These are phyloP conservation scores for Ceratobasidium sp. DNA, from an alignment of 1,284 basidiomycete species.

Conservation along the genomic window DNA sequence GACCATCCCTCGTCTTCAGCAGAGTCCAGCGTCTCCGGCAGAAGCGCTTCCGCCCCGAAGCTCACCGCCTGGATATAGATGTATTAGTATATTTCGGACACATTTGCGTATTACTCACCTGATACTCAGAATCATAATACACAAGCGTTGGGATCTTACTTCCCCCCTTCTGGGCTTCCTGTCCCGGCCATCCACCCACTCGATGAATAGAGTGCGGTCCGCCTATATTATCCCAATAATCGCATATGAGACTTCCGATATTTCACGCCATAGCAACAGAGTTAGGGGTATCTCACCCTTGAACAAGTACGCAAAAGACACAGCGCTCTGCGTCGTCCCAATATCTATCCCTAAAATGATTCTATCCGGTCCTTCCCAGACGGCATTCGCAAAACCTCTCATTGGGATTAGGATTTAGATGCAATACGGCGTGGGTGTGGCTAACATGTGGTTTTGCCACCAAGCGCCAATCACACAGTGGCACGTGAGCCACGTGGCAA, in stretches of 20 bases:
- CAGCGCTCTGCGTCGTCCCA: slow-evolving; percentile 19
- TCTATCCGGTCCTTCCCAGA: background rate
- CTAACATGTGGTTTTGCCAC: too few relatives aligned
- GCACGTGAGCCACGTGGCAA: too few relatives aligned
- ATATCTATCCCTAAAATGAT: slow-evolving; percentile 19
- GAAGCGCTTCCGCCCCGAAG: slow-evolving; percentile 18
- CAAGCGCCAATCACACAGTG: background rate
- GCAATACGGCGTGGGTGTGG: too few relatives aligned
- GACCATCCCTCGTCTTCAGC: background rate
- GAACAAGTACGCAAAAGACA: slow-evolving; percentile 2
- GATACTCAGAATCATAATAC: background rate
- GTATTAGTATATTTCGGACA: background rate
- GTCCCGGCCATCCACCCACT: slow-evolving; percentile 20
- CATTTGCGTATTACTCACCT: background rate
- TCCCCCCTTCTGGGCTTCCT: background rate
- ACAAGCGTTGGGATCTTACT: slow-evolving; percentile 3
- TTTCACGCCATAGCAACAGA: background rate
- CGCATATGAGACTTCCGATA: too few relatives aligned
- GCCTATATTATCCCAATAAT: too few relatives aligned
- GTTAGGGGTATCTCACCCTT: background rate
- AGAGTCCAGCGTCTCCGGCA: background rate
- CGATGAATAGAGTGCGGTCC: background rate
- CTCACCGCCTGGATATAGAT: background rate
- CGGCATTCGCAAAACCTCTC: background rate
- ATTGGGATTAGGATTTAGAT: too few relatives aligned